A percentile compares a stretch with the other conserved stretches of the same genome.
These are phyloP conservation scores for Lithospermum erythrorhizon DNA, from an alignment of 257 asterid species.

Conservation along the genomic window DNA sequence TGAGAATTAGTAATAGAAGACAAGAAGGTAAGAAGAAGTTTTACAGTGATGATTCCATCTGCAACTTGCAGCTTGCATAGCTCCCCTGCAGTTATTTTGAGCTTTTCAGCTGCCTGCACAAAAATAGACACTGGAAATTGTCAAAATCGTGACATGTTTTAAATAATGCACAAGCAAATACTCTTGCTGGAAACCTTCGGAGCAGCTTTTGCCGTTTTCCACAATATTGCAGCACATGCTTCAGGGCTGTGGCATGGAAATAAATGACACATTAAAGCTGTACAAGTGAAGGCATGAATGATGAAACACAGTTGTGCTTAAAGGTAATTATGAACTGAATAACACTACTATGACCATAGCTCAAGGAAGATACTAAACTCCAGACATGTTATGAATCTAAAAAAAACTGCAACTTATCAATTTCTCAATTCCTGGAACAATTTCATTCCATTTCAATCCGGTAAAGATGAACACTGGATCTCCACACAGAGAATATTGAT, in stretches of 20 bases:
- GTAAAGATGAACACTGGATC: too few species aligned
- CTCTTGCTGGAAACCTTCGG: slow-evolving; percentile 49
- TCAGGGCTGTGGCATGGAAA: slow-evolving; percentile 68
- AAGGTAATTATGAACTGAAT: too few species aligned
- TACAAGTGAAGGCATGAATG: too few species aligned
- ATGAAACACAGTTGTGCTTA: too few species aligned
- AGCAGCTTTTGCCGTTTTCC: slow-evolving; percentile 77
- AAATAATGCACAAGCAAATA: slow-evolving; percentile 9
- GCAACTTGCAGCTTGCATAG: slow-evolving; percentile 51
- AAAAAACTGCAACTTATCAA: too few species aligned
- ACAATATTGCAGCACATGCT: slow-evolving; percentile 96
- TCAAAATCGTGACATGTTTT: slow-evolving; percentile 16
- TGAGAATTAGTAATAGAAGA: not conserved
- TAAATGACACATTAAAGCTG: not conserved
- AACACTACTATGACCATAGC: too few species aligned
- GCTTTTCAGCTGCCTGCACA: slow-evolving; percentile 93
- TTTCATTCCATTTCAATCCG: too few species aligned
- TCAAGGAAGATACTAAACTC: too few species aligned
- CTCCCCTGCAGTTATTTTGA: slow-evolving; percentile 73
- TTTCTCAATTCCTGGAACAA: too few species aligned
- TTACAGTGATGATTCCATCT: slow-evolving; percentile 82
- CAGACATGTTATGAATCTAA: too few species aligned
- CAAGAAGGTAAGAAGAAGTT: slow-evolving; percentile 13
- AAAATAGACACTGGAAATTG: slow-evolving; percentile 17
- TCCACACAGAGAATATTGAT: too few species aligned